These are phyloP conservation scores for Uromyces viciae-fabae DNA, from an alignment of 1,284 basidiomycete species.

Conservation along the genomic window DNA sequence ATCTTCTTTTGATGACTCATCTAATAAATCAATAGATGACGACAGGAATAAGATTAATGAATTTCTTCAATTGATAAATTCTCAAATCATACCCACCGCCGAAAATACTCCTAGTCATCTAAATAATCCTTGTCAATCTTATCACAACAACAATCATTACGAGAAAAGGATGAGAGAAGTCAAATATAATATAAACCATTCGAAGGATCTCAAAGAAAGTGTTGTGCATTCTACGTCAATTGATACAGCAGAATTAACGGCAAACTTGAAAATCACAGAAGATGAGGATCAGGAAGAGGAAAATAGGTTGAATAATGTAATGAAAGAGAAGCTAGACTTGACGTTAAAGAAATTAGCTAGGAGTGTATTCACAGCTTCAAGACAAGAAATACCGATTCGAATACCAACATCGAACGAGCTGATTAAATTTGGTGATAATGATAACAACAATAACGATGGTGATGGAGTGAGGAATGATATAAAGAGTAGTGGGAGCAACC, in stretches of 20 bases:
- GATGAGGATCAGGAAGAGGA: background rate
- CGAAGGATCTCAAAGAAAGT: background rate
- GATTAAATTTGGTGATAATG: no score
- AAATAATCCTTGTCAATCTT: background rate
- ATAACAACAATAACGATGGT: no score
- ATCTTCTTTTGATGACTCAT: no score
- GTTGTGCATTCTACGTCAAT: background rate
- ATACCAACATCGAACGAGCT: no score
- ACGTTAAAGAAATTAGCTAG: conserved; percentile 28
- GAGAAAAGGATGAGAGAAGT: background rate
- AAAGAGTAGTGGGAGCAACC: no score
- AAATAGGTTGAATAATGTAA: background rate
- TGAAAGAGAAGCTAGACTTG: conserved; percentile 15
- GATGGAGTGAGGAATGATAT: no score
- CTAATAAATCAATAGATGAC: no score
- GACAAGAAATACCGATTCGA: no score
- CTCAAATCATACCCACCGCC: background rate
- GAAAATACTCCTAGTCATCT: background rate
- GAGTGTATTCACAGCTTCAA: no score
- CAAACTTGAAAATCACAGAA: background rate
- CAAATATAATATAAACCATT: background rate
- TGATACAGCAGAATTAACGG: background rate
- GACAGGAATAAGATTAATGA: conserved; percentile 10
- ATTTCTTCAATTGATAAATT: conserved; percentile 18
- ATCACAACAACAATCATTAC: background rate